Percentiles rank a stretch among this genome's conserved stretches.
phyloP scores from a whole-genome alignment of 2,329 filamentous ascomycete species.

The Thielaviopsis populi region DNA sequence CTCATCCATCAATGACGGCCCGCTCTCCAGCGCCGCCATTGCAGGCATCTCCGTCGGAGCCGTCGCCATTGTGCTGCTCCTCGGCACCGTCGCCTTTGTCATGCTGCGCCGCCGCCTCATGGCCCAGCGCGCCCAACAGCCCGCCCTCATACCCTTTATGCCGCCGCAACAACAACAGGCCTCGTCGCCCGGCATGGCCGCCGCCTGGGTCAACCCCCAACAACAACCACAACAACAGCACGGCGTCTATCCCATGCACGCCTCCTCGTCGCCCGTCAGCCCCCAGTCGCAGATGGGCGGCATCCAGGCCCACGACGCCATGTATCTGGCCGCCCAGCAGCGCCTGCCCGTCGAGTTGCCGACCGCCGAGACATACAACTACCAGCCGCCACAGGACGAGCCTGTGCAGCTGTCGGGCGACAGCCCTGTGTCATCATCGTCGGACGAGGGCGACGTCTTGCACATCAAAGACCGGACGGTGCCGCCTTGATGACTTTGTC shows the following conservation, averaged over 20 bases:
- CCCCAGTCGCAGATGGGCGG: conserved; percentile 6
- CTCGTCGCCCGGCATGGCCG: conserved; percentile 1
- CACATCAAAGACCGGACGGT: neutral
- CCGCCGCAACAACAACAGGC: neutral
- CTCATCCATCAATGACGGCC: neutral
- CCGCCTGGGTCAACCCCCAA: neutral
- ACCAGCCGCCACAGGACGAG: conserved; percentile 6
- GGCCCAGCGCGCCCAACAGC: conserved; percentile 17
- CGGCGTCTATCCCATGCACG: neutral
- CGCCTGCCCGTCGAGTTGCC: conserved; percentile 6
- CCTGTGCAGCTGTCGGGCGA: conserved; percentile 9
- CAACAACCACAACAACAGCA: neutral
- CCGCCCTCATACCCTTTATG: conserved; percentile 11
- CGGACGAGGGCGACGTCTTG: neutral
- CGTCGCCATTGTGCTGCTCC: conserved; percentile 20
- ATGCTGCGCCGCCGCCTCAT: conserved; percentile 22
- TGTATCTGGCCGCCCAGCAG: conserved; percentile 3
- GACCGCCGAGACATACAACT: neutral
- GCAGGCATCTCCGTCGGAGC: conserved; percentile 31
- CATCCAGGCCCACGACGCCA: conserved; percentile 1
- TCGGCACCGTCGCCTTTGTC: conserved; percentile 22
- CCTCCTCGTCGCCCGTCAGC: neutral
- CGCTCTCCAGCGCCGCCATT: conserved; percentile 28
- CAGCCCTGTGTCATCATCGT: neutral
- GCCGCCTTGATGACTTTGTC: neutral